Evolutionary conservation across 305 asterid genomes (phyloP), one percentile per base, ranked within the genome.

Genomic region (Fraxinus platypoda): DNA sequence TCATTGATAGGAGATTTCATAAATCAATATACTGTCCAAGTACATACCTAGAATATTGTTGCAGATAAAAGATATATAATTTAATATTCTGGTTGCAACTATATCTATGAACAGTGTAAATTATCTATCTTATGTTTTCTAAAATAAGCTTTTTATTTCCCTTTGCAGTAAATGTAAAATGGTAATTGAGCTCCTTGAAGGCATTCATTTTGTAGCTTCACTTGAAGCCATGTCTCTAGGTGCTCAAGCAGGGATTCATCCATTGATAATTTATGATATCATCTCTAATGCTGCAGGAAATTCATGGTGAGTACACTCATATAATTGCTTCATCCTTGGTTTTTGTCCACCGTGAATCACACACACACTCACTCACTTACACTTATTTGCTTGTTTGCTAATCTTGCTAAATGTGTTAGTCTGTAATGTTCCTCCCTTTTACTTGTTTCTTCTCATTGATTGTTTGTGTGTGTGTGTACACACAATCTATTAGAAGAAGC

Each of bases 221-320:
- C 88, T 92, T 80, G 99, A 95, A 88, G 99, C 99, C 87, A 86
- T 95, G 83, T 89, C 96, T 87, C 95, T 95, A 66, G 97, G 99
- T 82, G 85, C 90, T 78, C 97, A 91, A 87, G 95, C 94, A 54
- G 97, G 95, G 88, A 90, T 95, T 83, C 97, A 95, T 90, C 98
- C 99, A 75, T 89, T 91, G 96, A 94, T 93, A 89, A 86, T 91
- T 84, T 91, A 95, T 86, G 93, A 94, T 86, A 95, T 95, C 80
- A 93, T 95, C 86, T 93, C 98, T 64, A 94, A 95, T 78, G 99
- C 99, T 75, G 98, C 99, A 84, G 99, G 98, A 90, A 95, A 90
- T 86, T 95, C 99, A 85, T 95, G 97, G 99, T 93, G 81, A 86
- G 77, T 84, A 37, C 62, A 74, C 83, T 21, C 4, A 73, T 82